Conservation (phyloP, 2,329 filamentous ascomycete genomes). For the Thielaviopsis cerberus region DNA sequence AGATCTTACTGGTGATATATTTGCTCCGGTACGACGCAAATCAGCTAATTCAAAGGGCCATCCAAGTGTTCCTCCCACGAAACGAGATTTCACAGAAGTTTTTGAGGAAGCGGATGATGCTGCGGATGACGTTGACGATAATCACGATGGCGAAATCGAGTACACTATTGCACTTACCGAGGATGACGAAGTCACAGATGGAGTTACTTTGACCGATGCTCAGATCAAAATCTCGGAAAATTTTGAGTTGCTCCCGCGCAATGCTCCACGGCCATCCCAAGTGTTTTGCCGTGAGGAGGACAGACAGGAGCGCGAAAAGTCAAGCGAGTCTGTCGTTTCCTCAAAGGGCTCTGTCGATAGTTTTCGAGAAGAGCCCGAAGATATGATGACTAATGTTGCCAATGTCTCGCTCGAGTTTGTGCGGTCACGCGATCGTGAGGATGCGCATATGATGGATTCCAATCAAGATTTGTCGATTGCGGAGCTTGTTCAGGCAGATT, state of each 20-base stretch:
- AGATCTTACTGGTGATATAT: conserved; percentile 10
- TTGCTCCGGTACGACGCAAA: conserved; percentile 10
- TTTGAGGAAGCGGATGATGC: conserved; percentile 13
- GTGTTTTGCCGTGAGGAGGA: background rate
- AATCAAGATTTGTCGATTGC: background rate
- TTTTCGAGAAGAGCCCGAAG: conserved; percentile 12
- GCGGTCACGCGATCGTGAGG: background rate
- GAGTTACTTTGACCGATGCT: conserved; percentile 4
- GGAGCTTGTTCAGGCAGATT: background rate
- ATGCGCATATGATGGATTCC: background rate
- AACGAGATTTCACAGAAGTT: conserved; percentile 9
- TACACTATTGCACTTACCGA: conserved; percentile 5
- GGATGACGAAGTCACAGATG: conserved; percentile 11
- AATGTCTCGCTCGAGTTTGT: background rate
- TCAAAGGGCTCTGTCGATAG: background rate
- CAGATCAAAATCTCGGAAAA: conserved; percentile 7
- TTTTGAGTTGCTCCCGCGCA: conserved; percentile 9
- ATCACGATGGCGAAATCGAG: conserved; percentile 2
- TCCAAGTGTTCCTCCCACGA: conserved; percentile 4
- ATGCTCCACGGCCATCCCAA: background rate
- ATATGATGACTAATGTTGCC: conserved; percentile 7
- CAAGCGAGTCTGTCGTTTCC: background rate
- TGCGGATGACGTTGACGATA: conserved; percentile 4
- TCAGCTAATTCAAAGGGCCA: background rate
- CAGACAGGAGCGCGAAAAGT: background rate